Base-by-base conservation (phyloP, 2,329 filamentous ascomycete species). In the Pyrenophora graminea region DNA sequence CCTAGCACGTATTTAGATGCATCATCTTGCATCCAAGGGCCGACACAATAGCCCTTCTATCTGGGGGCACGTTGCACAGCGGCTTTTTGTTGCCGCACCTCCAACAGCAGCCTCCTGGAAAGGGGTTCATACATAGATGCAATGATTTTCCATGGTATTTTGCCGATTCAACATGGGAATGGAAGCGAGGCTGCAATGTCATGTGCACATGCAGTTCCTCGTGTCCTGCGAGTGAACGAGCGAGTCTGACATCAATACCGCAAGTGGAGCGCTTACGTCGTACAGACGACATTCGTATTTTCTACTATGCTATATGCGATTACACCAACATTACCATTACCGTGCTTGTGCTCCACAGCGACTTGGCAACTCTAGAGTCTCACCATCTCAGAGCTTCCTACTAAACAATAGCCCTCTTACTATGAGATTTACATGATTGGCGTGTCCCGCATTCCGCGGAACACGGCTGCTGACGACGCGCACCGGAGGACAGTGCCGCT, bases 11-110 rank as follows among this genome's bases (percentile, higher is more conserved):
- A 18, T 31, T 32, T 47, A 53, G 50, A 39, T 45, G 43, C 53
- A 54, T 50, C 19, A 56, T 56, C 53, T 50, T 48, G 46, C 46
- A 50, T 45, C 31, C 37, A 23, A n/a, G 19, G 34, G 36, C 44
- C 30, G 34, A 21, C 32, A 40, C 39, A 19, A 40, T 31, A 31
- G 36, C 25, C 42, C 42, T 34, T 30, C 25, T 25, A 9, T 23
- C 37, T 4, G 21, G 17, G 31, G 17, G 25, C 30, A 31, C n/a
- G 33, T 15, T 21, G 12, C 39, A 48, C 17, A 25, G 18, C 23
- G 18, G 30, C 27, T 23, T 34, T 38, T 9, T 19, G 25, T 25
- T n/a, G 10, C 27, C n/a, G 44, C 23, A 32, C n/a, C 27, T 39
- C 15, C 15, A 46, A 21, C 38, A 41, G 27, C 45, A n/a, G 8